Conservation (phyloP, 192 early-diverging fungal genomes). For the Chytriomyces sp. region DNA sequence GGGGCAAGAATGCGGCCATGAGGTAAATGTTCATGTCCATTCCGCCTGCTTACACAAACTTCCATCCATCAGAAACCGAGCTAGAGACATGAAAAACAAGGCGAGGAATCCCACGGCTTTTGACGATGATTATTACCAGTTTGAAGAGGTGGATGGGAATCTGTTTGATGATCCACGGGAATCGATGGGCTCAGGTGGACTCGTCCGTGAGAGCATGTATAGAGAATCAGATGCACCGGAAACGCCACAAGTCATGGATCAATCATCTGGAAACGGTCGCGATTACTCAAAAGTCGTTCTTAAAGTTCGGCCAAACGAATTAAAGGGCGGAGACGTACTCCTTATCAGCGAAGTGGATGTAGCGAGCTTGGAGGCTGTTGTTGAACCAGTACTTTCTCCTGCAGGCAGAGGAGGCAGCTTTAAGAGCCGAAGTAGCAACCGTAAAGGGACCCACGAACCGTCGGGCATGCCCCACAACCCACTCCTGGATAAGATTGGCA, state of each 20-base stretch:
- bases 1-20: not conserved
- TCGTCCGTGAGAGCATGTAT: not conserved
- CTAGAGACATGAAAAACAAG: not conserved
- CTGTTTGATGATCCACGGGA: not conserved
- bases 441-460: not conserved
- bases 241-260: not conserved
- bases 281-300: not conserved
- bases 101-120: not conserved
- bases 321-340: constrained; percentile 7
- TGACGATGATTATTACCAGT: not conserved
- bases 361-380: not conserved
- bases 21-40: not conserved
- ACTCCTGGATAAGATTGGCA: constrained; percentile 12
- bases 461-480: not conserved
- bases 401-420: not conserved
- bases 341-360: constrained; percentile 11
- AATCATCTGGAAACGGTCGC: not conserved
- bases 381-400: not conserved
- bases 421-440: not conserved
- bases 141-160: not conserved
- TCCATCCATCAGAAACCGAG: not conserved
- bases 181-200: not conserved
- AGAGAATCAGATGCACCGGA: not conserved
- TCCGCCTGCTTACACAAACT: not conserved
- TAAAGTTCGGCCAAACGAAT: not conserved